Conservation (phyloP, 176 grass and related monocot genomes). For the Microstegium vimineum region DNA sequence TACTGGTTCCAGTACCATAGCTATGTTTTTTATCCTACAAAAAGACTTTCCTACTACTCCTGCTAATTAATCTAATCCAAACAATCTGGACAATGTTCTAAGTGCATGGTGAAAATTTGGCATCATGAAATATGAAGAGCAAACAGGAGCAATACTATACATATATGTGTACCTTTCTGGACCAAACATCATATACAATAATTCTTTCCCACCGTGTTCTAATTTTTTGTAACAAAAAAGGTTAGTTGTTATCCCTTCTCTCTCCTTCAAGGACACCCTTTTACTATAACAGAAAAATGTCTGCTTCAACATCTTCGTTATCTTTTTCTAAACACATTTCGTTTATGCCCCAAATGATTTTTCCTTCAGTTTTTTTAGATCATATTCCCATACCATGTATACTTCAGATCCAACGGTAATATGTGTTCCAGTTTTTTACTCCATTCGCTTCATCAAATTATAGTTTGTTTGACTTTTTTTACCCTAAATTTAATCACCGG, state of each 20-base stretch:
- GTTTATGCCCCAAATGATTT: background rate
- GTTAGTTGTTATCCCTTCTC: background rate
- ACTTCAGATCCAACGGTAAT: constrained; percentile 16
- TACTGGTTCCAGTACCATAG: constrained; percentile 1
- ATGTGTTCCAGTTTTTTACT: no score
- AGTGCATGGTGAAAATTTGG: background rate
- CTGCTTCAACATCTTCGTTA: background rate
- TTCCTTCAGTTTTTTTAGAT: background rate
- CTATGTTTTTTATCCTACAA: background rate
- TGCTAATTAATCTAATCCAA: background rate
- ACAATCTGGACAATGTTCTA: background rate
- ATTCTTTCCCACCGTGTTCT: background rate
- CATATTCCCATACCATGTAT: background rate
- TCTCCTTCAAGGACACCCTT: background rate
- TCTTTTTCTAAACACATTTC: background rate
- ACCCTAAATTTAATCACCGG: no score
- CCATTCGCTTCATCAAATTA: no score
- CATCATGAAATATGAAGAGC: constrained; percentile 28
- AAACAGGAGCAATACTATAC: background rate
- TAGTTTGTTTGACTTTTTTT: no score
- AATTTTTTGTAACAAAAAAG: background rate
- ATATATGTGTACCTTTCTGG: background rate
- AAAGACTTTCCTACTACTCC: background rate
- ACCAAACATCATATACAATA: background rate
- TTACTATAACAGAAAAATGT: background rate